Base-by-base conservation (phyloP, 805 yeast genomes). In the Candida silvicultrix region DNA sequence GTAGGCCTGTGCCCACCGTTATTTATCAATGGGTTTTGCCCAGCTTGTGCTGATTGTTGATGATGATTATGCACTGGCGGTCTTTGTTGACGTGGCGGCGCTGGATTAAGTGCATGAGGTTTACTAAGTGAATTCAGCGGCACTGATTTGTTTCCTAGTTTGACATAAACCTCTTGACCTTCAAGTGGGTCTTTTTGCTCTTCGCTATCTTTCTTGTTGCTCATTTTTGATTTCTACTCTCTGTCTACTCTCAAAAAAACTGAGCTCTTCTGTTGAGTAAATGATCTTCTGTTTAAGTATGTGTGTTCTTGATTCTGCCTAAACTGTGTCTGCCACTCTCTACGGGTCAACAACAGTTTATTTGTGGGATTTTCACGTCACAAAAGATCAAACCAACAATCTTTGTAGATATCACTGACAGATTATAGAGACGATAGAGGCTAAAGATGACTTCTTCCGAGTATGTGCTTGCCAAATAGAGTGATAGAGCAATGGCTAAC, bases 111-210 rank as follows among this genome's bases (percentile, higher is more conserved):
- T 4, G 40, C 20, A 23, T 51, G 53, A 5, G 53, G 53, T 21
- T 42, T 44, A 11, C 36, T 40, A 2, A 49, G 20, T 4, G 23
- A 18, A 12, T 23, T 20, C 10, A 51, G 18, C 6, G 50, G 49
- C 18, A 46, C 42, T 3, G 36, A 28, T 21, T 46, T 45, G 31
- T 21, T 29, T 3, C 54, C 54, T 14, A 51, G 41, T 15, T 29
- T 19, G n/a, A 45, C 44, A 11, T 36, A 14, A 15, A 45, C 18
- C 2, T 46, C 51, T 1, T 40, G 23, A 5, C 39, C 43, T 12
- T 38, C 44, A 15, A 29, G 18, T 1, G 32, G 43, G 16, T 41
- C 21, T 4, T 21, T 32, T 14, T 42, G 20, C 8, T 10, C 9
- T 15, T 23, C n/a, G 25, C 2, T 29, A 22, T 15, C 23, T 31